Conservation (phyloP, 1,139 yeast species). For the Yamadazyma sp. region DNA sequence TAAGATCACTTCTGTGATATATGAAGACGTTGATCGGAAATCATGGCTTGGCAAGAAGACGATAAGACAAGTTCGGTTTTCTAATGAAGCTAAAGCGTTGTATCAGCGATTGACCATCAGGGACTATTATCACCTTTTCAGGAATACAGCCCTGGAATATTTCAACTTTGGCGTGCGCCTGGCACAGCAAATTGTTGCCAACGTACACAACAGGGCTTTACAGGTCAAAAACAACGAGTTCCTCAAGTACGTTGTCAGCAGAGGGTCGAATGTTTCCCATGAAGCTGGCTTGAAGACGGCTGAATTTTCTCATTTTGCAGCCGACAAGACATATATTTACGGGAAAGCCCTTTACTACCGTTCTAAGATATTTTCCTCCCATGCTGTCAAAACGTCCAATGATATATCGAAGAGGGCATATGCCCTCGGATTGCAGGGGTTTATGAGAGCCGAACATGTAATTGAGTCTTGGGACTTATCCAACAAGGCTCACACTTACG, state of each 20-base stretch:
- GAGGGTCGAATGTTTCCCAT: not conserved
- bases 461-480: slow-evolving; percentile 1
- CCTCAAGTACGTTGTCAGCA: not conserved
- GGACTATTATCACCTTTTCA: not conserved
- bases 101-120: not conserved
- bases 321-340: too few species aligned
- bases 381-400: not conserved
- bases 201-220: not conserved
- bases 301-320: not conserved
- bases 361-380: too few species aligned
- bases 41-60: slow-evolving; percentile 1
- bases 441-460: not conserved
- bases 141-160: not conserved
- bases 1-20: not conserved
- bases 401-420: not conserved
- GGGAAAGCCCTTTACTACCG: too few species aligned
- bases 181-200: not conserved
- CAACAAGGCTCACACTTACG: not conserved
- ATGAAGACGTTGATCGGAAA: slow-evolving; percentile 2
- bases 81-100: not conserved
- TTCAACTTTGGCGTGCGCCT: not conserved
- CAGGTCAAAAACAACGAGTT: not conserved
- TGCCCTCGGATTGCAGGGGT: not conserved
- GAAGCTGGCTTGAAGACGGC: not conserved
- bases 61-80: not conserved